Evolutionary conservation across 768 basidiomycete genomes (phyloP).

Genomic region (Termitomyces sp.): DNA sequence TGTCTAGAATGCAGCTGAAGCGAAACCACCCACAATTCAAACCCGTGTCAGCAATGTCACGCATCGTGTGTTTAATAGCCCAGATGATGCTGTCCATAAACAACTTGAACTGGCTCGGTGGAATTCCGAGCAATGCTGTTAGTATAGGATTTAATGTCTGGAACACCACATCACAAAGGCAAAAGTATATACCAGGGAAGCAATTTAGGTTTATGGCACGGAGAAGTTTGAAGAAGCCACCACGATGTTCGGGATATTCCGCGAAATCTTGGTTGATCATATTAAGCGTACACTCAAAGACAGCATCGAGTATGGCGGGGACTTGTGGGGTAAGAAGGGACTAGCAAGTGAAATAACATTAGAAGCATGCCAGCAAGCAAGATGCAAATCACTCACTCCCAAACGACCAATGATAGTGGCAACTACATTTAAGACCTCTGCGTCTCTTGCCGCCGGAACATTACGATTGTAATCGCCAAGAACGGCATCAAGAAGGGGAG

Average conservation of each 20-base stretch:
- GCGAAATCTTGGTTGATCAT: slow-evolving; percentile 99
- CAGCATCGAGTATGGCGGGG: slow-evolving; percentile 90
- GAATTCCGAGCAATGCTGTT: slow-evolving; percentile 76
- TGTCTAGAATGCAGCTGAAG: background rate
- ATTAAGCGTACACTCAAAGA: slow-evolving; percentile 93
- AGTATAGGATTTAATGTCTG: slow-evolving; percentile 5
- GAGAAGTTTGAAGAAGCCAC: slow-evolving; percentile 94
- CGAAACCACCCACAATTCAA: slow-evolving; percentile 53
- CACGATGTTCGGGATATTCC: slow-evolving; percentile 97
- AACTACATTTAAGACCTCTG: slow-evolving; percentile 97
- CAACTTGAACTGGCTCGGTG: slow-evolving; percentile 92
- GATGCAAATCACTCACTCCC: slow-evolving; percentile 51
- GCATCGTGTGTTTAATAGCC: slow-evolving; percentile 99
- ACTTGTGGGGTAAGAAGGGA: slow-evolving; percentile 87
- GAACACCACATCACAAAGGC: background rate
- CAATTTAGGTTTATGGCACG: slow-evolving; percentile 89
- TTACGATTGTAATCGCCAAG: slow-evolving; percentile 97
- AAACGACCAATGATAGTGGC: slow-evolving; percentile 87
- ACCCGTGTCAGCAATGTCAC: slow-evolving; percentile 93
- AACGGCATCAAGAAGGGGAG: slow-evolving; percentile 92
- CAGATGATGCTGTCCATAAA: slow-evolving; percentile 98
- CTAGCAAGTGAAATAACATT: slow-evolving; percentile 34
- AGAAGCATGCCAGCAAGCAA: slow-evolving; percentile 1
- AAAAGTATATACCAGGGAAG: slow-evolving; percentile 71
- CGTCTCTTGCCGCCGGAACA: slow-evolving; percentile 89